Evolutionary conservation across 139 green algal genomes (phyloP), one percentile per base, ranked within the genome.

Genomic region (Pseudopediastrum boryanum): DNA sequence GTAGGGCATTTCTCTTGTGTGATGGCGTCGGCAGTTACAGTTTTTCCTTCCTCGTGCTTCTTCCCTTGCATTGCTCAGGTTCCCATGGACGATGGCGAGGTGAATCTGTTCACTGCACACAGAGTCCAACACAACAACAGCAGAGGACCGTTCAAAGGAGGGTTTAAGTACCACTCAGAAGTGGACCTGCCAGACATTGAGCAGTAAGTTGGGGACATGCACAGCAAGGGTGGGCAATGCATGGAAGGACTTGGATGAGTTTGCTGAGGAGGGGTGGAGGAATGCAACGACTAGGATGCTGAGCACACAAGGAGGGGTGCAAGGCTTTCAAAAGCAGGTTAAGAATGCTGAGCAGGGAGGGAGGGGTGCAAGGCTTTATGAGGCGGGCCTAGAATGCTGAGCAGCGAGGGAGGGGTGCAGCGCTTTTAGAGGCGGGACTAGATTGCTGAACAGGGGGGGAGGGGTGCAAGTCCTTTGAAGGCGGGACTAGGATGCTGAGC

Each of bases 111-210:
- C 83, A 86, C 90, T 23, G 92, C 89, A 0, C 95, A 93, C 68
- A 82, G 92, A 4, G 94, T 98, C 69, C 94, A 98, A 88, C 94
- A 98, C 81, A 93, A 97, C 85, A 94, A 97, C 90, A 85, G 75
- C 59, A 84, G 94, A 4, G 94, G 94, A 0, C 94, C 94, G 0
- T 98, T 90, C 88, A 98, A 98, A 80, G 92, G 91, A 21, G 91
- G 93, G 13, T 65, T 86, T 52, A 82, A 65, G 51, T 96, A 91
- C 79, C 89, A 96, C 66, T 88, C 90, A 4, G 54, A 94, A 25
- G 92, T 93, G n/a, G 88, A 92, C 81, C 79, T 97, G 39, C 90
- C 88, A 62, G 86, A 96, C 71, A 87, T 94, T 7, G 64, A 70
- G 69, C 66, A 43, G 62, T 79, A 23, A 2, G 61, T 31, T 35